Conservation (phyloP, 164 flowering plant species). For the Vitis rotundifolia region DNA sequence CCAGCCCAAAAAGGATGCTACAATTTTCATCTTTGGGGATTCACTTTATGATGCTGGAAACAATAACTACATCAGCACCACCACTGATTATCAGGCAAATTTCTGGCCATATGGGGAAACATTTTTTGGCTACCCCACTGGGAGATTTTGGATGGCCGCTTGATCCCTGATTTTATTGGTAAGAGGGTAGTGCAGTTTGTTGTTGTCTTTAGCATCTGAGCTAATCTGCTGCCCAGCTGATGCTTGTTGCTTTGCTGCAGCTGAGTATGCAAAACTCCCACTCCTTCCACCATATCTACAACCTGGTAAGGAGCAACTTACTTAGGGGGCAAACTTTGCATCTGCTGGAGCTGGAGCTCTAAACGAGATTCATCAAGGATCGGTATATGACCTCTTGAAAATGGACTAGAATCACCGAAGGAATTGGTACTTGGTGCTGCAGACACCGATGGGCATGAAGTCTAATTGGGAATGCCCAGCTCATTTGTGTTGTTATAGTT, state of each 20-base stretch:
- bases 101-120: constrained; percentile 8
- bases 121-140: constrained; percentile 1
- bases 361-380: background rate
- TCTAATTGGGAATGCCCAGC: too few species aligned
- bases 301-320: background rate
- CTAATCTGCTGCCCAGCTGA: background rate
- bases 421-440: too few species aligned
- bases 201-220: background rate
- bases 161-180: constrained; percentile 12
- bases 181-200: background rate
- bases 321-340: constrained; percentile 7
- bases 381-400: constrained; percentile 7
- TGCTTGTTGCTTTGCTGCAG: background rate
- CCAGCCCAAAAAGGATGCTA: too few species aligned
- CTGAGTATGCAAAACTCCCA: constrained; percentile 5
- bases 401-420: too few species aligned
- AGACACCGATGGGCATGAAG: too few species aligned
- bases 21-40: constrained; percentile 4
- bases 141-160: constrained; percentile 8
- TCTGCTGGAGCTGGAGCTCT: constrained; percentile 8
- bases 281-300: constrained; percentile 2
- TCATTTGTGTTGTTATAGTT: too few species aligned
- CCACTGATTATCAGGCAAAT: background rate
- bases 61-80: constrained; percentile 1
- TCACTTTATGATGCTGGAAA: constrained; percentile 6